These are phyloP conservation scores for Vickermania spadyakhi DNA, from an alignment of 208 protist species.

Conservation along the genomic window DNA sequence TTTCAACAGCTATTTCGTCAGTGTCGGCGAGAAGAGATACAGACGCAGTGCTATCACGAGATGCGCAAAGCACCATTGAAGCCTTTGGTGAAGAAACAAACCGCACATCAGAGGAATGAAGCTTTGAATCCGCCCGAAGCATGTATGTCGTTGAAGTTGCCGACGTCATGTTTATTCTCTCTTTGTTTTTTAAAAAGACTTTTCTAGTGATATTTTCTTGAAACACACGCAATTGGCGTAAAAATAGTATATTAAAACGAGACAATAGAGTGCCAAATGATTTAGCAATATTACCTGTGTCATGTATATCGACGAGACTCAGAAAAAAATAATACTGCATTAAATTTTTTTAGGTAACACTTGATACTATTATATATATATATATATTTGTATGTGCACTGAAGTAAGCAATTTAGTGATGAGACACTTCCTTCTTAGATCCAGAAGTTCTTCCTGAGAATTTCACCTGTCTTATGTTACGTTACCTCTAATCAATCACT, in stretches of 20 bases:
- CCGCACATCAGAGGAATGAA: conserved; percentile 52
- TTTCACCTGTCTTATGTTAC: too few relatives aligned
- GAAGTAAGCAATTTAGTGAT: too few relatives aligned
- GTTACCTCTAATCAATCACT: too few relatives aligned
- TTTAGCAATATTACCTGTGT: too few relatives aligned
- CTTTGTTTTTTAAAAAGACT: conserved; percentile 1
- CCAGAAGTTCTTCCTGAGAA: too few relatives aligned
- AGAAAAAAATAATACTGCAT: not conserved
- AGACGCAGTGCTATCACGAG: conserved; percentile 46
- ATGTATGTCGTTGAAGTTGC: conserved; percentile 15
- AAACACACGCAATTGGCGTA: not conserved
- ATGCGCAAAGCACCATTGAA: conserved; percentile 27
- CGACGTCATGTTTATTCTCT: not conserved
- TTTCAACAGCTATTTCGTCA: not conserved
- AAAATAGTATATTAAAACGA: too few relatives aligned
- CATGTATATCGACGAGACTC: too few relatives aligned
- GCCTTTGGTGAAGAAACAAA: conserved; percentile 17
- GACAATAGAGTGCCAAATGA: too few relatives aligned
- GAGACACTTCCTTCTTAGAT: too few relatives aligned
- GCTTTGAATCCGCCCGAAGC: conserved; percentile 39
- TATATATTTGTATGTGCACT: too few relatives aligned
- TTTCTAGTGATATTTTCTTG: conserved; percentile 1
- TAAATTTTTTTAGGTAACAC: too few relatives aligned
- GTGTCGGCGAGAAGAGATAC: conserved; percentile 15
- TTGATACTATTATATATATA: too few relatives aligned